These are phyloP conservation scores for Nectriaceae sp. DNA, from an alignment of 2,329 filamentous ascomycete species.

Conservation along the genomic window DNA sequence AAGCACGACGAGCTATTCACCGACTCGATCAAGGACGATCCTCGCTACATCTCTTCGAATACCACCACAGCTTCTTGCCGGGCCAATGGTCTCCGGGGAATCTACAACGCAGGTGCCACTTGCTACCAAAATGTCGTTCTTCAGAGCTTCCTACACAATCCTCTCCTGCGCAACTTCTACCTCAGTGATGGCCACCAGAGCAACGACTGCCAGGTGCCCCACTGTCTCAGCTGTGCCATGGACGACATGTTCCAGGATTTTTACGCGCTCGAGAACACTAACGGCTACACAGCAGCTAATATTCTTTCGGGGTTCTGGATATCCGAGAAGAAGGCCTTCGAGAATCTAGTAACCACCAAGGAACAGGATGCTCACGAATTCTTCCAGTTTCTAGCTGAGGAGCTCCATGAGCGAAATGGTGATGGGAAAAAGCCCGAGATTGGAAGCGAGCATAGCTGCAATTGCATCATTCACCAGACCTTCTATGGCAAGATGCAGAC, in stretches of 20 bases:
- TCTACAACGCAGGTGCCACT: constrained; percentile 98
- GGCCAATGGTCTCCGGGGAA: constrained; percentile 83
- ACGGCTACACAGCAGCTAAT: constrained; percentile 87
- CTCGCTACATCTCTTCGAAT: constrained; percentile 75
- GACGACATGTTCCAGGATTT: constrained; percentile 75
- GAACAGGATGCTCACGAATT: constrained; percentile 98
- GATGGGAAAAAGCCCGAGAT: constrained; percentile 64
- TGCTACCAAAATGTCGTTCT: constrained; percentile 98
- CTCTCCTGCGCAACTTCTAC: constrained; percentile 87
- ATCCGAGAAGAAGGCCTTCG: constrained; percentile 70
- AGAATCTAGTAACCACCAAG: constrained; percentile 83
- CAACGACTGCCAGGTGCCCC: constrained; percentile 65
- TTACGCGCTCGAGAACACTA: constrained; percentile 73
- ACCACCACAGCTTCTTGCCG: constrained; percentile 80
- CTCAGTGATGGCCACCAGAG: constrained; percentile 86
- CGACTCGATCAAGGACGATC: constrained; percentile 68
- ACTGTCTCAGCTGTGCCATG: constrained; percentile 71
- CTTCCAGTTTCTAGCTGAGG: constrained; percentile 92
- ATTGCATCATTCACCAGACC: constrained; percentile 90
- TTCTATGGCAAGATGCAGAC: constrained; percentile 92
- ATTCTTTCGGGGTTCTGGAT: constrained; percentile 91
- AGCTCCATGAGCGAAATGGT: constrained; percentile 81
- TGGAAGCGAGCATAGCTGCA: constrained; percentile 67
- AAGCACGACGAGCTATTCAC: constrained; percentile 72
- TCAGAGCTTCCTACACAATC: constrained; percentile 92